A percentile compares a stretch with the other conserved stretches of the same genome.
These are phyloP conservation scores for Stropharia rugosoannulata DNA, from an alignment of 768 basidiomycete genomes.

Conservation along the genomic window DNA sequence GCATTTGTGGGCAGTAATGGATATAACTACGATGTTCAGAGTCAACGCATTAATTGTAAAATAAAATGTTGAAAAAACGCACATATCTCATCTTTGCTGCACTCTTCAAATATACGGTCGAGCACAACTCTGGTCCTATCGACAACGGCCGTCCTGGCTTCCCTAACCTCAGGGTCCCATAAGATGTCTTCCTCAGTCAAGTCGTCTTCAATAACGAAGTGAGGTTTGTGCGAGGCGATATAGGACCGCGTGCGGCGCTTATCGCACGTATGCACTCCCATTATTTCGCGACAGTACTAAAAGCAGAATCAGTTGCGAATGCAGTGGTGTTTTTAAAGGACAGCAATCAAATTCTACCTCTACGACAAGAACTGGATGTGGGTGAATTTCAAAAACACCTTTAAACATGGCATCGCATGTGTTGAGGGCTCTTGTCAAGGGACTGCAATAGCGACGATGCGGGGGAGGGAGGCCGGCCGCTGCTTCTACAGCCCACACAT, in stretches of 20 bases:
- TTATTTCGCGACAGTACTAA: slow-evolving; percentile 67
- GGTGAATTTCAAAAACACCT: slow-evolving; percentile 26
- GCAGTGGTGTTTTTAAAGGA: background rate
- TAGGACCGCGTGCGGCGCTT: slow-evolving; percentile 49
- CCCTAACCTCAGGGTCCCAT: slow-evolving; percentile 56
- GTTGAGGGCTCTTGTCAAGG: slow-evolving; percentile 58
- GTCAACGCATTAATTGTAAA: background rate
- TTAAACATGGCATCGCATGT: slow-evolving; percentile 57
- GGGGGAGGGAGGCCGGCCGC: slow-evolving; percentile 47
- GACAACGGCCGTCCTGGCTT: slow-evolving; percentile 46
- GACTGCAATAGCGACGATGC: slow-evolving; percentile 58
- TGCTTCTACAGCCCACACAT: slow-evolving; percentile 50
- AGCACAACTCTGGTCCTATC: slow-evolving; percentile 51
- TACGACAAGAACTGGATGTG: slow-evolving; percentile 39
- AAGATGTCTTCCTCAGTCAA: slow-evolving; percentile 66
- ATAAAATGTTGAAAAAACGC: slow-evolving; percentile 17
- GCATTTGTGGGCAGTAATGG: slow-evolving; percentile 66
- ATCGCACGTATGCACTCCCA: slow-evolving; percentile 73
- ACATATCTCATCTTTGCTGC: slow-evolving; percentile 45
- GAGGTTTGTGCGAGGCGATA: slow-evolving; percentile 48
- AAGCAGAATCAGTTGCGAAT: background rate
- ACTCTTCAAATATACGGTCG: slow-evolving; percentile 49
- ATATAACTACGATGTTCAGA: slow-evolving; percentile 45
- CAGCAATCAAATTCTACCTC: slow-evolving; percentile 42
- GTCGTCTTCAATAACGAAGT: slow-evolving; percentile 52